phyloP scores from a whole-genome alignment of 352 stramenopile species.

The Phytophthora pinifolia region DNA sequence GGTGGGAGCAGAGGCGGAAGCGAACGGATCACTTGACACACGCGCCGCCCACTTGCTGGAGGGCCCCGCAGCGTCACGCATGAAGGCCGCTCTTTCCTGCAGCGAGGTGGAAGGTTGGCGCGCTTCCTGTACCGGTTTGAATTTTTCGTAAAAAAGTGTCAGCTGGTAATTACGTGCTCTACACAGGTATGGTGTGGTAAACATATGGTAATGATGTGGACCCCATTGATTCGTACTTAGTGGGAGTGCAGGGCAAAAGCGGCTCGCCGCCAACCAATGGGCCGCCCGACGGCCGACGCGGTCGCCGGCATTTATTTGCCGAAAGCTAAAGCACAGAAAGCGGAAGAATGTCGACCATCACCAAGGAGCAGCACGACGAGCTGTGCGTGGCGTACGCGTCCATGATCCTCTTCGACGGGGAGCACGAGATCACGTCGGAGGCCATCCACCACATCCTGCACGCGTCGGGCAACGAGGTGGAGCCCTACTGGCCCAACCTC shows the following conservation, averaged over 20 bases:
- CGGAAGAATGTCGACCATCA: constrained; percentile 72
- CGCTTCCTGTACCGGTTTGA: constrained; percentile 21
- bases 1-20: not conserved
- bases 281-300: constrained; percentile 7
- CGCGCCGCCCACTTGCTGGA: constrained; percentile 34
- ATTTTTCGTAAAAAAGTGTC: constrained; percentile 21
- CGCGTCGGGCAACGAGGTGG: constrained; percentile 83
- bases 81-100: constrained; percentile 13
- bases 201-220: not conserved
- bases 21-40: constrained; percentile 30
- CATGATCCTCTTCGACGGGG: constrained; percentile 83
- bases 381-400: constrained; percentile 83
- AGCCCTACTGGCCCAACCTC: constrained; percentile 82
- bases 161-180: constrained; percentile 16
- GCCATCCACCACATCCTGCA: constrained; percentile 61
- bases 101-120: not conserved
- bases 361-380: constrained; percentile 88
- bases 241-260: constrained; percentile 3
- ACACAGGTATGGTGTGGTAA: constrained; percentile 3
- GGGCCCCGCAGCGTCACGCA: constrained; percentile 14
- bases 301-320: constrained; percentile 41
- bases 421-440: constrained; percentile 82
- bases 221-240: constrained; percentile 25
- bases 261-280: constrained; percentile 40
- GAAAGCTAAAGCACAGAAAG: constrained; percentile 46